Base-by-base conservation (phyloP, 176 grass and related monocot genomes). In the Hordeum vulgare region DNA sequence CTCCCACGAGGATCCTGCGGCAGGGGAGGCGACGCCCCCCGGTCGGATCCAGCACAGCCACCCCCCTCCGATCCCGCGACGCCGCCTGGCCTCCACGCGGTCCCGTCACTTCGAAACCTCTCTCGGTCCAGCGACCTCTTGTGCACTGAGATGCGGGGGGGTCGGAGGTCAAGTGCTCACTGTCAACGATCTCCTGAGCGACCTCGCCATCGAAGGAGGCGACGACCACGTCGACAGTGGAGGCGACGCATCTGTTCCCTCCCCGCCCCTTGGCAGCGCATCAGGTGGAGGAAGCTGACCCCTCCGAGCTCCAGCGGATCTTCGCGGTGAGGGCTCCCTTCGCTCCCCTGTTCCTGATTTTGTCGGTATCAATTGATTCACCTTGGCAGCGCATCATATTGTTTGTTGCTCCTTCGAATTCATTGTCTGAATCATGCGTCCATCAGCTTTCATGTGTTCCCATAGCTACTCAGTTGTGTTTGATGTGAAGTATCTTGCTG, bases 81-180 rank as follows among this genome's bases (percentile, higher is more conserved):
- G n/a, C n/a, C n/a, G n/a, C n/a, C n/a, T n/a, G n/a, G n/a, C n/a
- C n/a, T n/a, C n/a, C n/a, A n/a, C n/a, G n/a, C n/a, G n/a, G n/a
- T n/a, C n/a, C n/a, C n/a, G n/a, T n/a, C n/a, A n/a, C n/a, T n/a
- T n/a, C n/a, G n/a, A n/a, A n/a, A n/a, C n/a, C n/a, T n/a, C n/a
- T n/a, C n/a, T n/a, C n/a, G n/a, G n/a, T n/a, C n/a, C n/a, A n/a
- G n/a, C n/a, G 12, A 65, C 4, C 18, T 15, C 13, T 31, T 14
- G 85, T 51, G 34, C 47, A 68, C 39, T 56, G 25, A 77, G 35
- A 97, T 94, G 90, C 74, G 95, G 6, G 90, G n/a, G 95, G n/a
- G 86, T 94, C n/a, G 92, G 95, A 49, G 95, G 95, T 2, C 92
- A 88, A 25, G 76, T 97, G 40, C 92, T 97, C 71, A 94, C 86